Evolutionary conservation across 2,329 filamentous ascomycete species (phyloP).

Genomic region (Capronia epimyces): DNA sequence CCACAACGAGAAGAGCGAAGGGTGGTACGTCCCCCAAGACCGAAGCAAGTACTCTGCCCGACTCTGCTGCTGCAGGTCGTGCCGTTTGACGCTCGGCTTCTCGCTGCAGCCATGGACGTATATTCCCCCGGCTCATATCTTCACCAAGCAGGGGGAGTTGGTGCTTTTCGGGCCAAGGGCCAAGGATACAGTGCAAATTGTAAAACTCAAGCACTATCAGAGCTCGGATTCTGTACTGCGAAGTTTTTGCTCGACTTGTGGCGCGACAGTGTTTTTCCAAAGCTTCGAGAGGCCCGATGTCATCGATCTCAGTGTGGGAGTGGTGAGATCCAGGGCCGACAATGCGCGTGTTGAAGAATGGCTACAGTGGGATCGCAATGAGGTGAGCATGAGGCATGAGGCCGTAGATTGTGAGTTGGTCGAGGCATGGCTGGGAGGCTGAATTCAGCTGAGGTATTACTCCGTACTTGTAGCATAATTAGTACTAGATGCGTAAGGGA

Average conservation of each 20-base stretch:
- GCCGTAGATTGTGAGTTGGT: slow-evolving; percentile 34
- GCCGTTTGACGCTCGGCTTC: slow-evolving; percentile 56
- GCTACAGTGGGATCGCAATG: slow-evolving; percentile 56
- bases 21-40: slow-evolving; percentile 50
- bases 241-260: slow-evolving; percentile 59
- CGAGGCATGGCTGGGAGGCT: slow-evolving; percentile 28
- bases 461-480: too few species aligned
- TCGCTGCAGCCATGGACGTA: slow-evolving; percentile 64
- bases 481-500: too few species aligned
- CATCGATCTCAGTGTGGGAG: slow-evolving; percentile 59
- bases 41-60: slow-evolving; percentile 53
- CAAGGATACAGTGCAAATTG: slow-evolving; percentile 9
- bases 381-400: slow-evolving; percentile 57
- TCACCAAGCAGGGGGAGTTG: slow-evolving; percentile 36
- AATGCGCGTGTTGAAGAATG: slow-evolving; percentile 51
- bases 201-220: slow-evolving; percentile 45
- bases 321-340: slow-evolving; percentile 49
- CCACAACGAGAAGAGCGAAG: slow-evolving; percentile 40
- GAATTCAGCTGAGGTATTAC: background rate
- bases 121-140: slow-evolving; percentile 55
- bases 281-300: slow-evolving; percentile 49
- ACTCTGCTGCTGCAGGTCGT: slow-evolving; percentile 58
- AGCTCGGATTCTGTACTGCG: slow-evolving; percentile 51
- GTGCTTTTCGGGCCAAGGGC: slow-evolving; percentile 39
- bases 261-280: slow-evolving; percentile 61